Conservation (phyloP, 1,284 basidiomycete genomes). For the Ustanciosporium gigantosporum region DNA sequence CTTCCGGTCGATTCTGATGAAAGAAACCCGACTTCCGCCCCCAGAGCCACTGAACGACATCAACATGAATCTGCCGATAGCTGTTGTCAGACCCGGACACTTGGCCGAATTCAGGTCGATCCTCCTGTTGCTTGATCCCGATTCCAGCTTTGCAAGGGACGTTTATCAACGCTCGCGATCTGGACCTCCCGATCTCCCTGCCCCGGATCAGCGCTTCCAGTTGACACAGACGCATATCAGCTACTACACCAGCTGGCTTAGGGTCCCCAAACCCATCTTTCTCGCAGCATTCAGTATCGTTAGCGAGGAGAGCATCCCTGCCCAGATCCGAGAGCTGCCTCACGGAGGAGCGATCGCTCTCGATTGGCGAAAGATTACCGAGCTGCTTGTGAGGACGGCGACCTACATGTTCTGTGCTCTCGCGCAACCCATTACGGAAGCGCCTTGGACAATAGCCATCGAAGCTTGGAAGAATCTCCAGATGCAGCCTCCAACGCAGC, state of each 20-base stretch:
- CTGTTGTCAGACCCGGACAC: conserved; percentile 13
- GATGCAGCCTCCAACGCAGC: neutral
- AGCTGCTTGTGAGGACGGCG: conserved; percentile 21
- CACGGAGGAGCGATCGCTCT: conserved; percentile 30
- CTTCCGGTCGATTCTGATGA: no score
- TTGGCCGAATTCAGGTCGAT: conserved; percentile 21
- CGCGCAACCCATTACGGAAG: conserved; percentile 12
- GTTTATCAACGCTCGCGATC: conserved; percentile 7
- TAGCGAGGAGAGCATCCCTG: conserved; percentile 15
- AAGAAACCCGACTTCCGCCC: conserved; percentile 15
- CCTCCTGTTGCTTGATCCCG: conserved; percentile 15
- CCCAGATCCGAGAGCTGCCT: conserved; percentile 20
- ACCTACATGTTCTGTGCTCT: conserved; percentile 30
- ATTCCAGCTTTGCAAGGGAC: conserved; percentile 18
- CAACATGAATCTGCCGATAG: conserved; percentile 10
- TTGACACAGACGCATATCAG: conserved; percentile 33
- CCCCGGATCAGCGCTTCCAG: conserved; percentile 26
- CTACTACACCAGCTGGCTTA: conserved; percentile 26
- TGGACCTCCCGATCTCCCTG: conserved; percentile 7
- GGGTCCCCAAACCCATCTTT: conserved; percentile 14
- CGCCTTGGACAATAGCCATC: conserved; percentile 18
- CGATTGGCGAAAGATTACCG: conserved; percentile 17
- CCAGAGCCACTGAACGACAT: conserved; percentile 18
- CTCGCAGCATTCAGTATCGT: conserved; percentile 24
- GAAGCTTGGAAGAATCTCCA: conserved; percentile 7